A percentile compares a stretch with the other conserved stretches of the same genome.
These are phyloP conservation scores for Eugenia klotzschiana DNA, from an alignment of 441 rosid species.

Conservation along the genomic window DNA sequence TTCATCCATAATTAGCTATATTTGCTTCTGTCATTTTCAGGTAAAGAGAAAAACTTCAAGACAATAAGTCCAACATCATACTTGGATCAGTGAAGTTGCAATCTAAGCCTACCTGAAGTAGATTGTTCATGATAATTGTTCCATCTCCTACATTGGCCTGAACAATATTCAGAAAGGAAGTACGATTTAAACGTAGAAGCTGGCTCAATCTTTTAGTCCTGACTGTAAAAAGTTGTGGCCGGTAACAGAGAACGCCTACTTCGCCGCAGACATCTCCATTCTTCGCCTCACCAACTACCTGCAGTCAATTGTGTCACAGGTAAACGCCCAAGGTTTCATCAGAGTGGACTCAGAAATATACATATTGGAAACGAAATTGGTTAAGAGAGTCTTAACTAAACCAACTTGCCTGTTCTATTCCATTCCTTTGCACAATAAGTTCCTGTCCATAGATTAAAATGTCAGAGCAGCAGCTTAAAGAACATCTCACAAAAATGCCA, in stretches of 20 bases:
- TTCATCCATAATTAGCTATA: neutral
- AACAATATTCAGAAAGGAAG: slow-evolving; percentile 52
- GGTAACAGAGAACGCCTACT: slow-evolving; percentile 70
- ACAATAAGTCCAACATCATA: neutral
- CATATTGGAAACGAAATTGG: neutral
- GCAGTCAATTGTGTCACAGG: neutral
- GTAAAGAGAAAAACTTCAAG: neutral
- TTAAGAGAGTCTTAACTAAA: neutral
- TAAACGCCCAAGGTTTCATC: neutral
- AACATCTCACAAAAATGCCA: neutral
- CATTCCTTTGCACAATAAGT: slow-evolving; percentile 29
- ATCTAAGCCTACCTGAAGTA: slow-evolving; percentile 52
- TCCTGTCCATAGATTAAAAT: slow-evolving; percentile 28
- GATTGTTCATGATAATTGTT: slow-evolving; percentile 72
- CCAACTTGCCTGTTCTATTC: slow-evolving; percentile 53
- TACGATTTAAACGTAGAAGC: slow-evolving; percentile 77
- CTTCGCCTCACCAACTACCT: slow-evolving; percentile 56
- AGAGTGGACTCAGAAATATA: neutral
- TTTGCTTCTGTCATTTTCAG: neutral
- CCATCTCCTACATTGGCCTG: slow-evolving; percentile 89
- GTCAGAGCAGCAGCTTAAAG: neutral
- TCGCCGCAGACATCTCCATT: slow-evolving; percentile 72
- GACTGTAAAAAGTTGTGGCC: slow-evolving; percentile 77
- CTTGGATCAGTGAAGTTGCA: neutral
- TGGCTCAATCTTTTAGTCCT: slow-evolving; percentile 70